phyloP scores from a whole-genome alignment of 2,329 filamentous ascomycete genomes.

The Trichophyton verrucosum region DNA sequence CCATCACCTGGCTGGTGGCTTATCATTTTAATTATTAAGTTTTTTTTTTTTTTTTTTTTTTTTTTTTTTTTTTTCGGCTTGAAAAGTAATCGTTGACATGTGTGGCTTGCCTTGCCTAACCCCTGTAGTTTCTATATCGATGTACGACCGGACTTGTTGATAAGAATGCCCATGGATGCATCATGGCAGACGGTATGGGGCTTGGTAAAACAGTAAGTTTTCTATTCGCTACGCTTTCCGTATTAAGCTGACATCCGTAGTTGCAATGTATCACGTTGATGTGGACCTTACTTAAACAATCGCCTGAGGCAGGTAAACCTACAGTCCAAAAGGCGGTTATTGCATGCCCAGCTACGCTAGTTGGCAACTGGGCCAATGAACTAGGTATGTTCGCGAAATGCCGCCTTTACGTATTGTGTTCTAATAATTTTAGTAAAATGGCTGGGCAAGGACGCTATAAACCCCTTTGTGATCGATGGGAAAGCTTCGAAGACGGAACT shows the following conservation, averaged over 20 bases:
- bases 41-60: background rate
- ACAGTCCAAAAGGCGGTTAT: slow-evolving; percentile 96
- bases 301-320: slow-evolving; percentile 81
- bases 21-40: background rate
- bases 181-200: slow-evolving; percentile 99
- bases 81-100: background rate
- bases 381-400: slow-evolving; percentile 36
- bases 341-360: slow-evolving; percentile 88
- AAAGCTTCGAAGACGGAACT: slow-evolving; percentile 93
- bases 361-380: slow-evolving; percentile 97
- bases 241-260: slow-evolving; percentile 20
- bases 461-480: slow-evolving; percentile 89
- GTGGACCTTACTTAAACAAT: slow-evolving; percentile 95
- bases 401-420: background rate
- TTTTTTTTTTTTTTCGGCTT: background rate
- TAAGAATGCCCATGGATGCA: slow-evolving; percentile 85
- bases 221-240: background rate
- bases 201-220: slow-evolving; percentile 67
- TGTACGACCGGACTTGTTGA: slow-evolving; percentile 95
- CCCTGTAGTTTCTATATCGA: slow-evolving; percentile 64
- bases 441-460: slow-evolving; percentile 83
- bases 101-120: slow-evolving; percentile 12
- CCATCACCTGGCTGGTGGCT: background rate
- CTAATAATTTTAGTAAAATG: slow-evolving; percentile 54
- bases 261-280: slow-evolving; percentile 92